Evolutionary conservation across 108 stramenopile genomes (phyloP).

Genomic region (Pseudonitzschia delicatissima): DNA sequence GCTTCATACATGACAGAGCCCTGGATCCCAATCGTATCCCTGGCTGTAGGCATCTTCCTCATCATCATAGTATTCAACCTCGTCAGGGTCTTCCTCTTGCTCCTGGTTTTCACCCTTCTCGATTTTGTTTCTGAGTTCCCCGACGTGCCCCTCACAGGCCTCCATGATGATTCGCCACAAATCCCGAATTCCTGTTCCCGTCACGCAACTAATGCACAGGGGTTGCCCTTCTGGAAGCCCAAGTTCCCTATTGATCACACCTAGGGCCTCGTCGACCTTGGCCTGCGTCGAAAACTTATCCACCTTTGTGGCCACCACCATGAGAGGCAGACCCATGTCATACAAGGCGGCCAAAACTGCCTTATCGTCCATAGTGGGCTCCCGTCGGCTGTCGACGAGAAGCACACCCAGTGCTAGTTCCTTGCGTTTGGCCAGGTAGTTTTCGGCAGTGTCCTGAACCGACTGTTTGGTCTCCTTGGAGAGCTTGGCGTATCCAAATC

Average conservation of each 20-base stretch:
- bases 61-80: slow-evolving; percentile 26
- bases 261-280: slow-evolving; percentile 43
- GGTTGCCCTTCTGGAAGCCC: slow-evolving; percentile 83
- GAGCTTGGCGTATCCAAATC: slow-evolving; percentile 94
- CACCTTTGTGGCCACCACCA: slow-evolving; percentile 87
- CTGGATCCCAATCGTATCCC: slow-evolving; percentile 81
- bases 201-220: slow-evolving; percentile 61
- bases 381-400: slow-evolving; percentile 85
- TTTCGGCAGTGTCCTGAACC: slow-evolving; percentile 76
- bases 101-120: slow-evolving; percentile 41
- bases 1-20: slow-evolving; percentile 38
- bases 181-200: slow-evolving; percentile 69
- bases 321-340: slow-evolving; percentile 79
- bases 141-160: slow-evolving; percentile 71
- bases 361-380: slow-evolving; percentile 74
- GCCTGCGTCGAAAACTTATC: slow-evolving; percentile 73
- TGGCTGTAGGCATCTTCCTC: slow-evolving; percentile 67
- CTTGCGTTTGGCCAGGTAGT: slow-evolving; percentile 80
- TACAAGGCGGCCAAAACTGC: slow-evolving; percentile 81
- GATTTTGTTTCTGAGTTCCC: slow-evolving; percentile 48
- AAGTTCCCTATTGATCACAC: slow-evolving; percentile 52
- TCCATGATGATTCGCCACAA: slow-evolving; percentile 83
- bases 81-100: slow-evolving; percentile 16
- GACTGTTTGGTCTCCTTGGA: slow-evolving; percentile 76
- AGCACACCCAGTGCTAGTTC: slow-evolving; percentile 84